phyloP scores from a whole-genome alignment of 768 basidiomycete genomes.

The Guyanaporus albipodus region DNA sequence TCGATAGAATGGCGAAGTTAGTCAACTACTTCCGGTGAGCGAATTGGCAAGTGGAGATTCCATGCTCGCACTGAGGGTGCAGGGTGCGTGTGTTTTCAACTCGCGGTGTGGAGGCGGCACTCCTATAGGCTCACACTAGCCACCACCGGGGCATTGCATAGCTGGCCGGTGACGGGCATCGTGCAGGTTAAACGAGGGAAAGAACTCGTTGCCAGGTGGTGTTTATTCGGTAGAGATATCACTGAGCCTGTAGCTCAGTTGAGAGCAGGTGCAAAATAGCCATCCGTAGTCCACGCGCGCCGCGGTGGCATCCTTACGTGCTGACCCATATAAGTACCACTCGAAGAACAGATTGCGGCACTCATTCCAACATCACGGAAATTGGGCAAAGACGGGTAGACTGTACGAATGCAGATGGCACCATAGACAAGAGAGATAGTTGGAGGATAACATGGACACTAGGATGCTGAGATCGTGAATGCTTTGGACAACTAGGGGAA shows the following conservation, averaged over 20 bases:
- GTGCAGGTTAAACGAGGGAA: conserved; percentile 9
- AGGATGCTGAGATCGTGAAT: conserved; percentile 8
- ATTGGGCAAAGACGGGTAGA: conserved; percentile 13
- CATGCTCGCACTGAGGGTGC: not conserved
- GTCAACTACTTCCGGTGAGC: conserved; percentile 2
- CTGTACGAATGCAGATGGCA: too few relatives aligned
- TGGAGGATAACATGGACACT: not conserved
- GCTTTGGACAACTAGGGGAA: conserved; percentile 8
- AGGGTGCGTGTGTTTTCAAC: conserved; percentile 3
- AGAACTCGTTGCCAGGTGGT: conserved; percentile 1
- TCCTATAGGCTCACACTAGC: not conserved
- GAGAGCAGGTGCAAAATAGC: not conserved
- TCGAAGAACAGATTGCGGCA: conserved; percentile 7
- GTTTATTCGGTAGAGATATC: conserved; percentile 8
- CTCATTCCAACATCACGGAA: conserved; percentile 14
- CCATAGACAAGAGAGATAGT: too few relatives aligned
- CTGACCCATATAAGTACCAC: conserved; percentile 5
- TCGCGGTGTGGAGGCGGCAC: conserved; percentile 11
- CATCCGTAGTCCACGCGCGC: not conserved
- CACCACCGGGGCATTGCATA: conserved; percentile 3
- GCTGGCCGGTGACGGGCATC: conserved; percentile 5
- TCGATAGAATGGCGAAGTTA: not conserved
- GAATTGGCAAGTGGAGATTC: not conserved
- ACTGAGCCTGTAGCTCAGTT: not conserved
- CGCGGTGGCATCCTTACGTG: conserved; percentile 5